phyloP scores from a whole-genome alignment of 2,329 filamentous ascomycete species.

The Macroventuria anomochaeta region DNA sequence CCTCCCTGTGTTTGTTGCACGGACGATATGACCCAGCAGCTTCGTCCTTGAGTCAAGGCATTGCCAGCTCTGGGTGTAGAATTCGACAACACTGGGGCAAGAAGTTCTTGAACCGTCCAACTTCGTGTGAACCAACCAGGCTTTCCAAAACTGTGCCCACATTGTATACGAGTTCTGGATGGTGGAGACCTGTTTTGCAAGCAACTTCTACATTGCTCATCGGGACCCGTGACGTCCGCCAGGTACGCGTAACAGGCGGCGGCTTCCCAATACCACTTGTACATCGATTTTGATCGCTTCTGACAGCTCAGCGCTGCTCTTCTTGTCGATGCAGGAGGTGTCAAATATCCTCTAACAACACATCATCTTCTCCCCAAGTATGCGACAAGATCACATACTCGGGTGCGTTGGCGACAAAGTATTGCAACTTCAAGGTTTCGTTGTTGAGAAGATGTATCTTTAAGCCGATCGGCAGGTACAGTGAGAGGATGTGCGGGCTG shows the following conservation, averaged over 20 bases:
- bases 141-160: too few relatives aligned
- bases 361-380: not conserved
- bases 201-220: too few relatives aligned
- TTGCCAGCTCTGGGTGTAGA: not conserved
- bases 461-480: too few relatives aligned
- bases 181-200: too few relatives aligned
- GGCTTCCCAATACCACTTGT: not conserved
- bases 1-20: not conserved
- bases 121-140: not conserved
- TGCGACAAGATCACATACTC: constrained; percentile 2
- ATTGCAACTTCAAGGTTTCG: not conserved
- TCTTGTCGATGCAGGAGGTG: constrained; percentile 51
- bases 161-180: too few relatives aligned
- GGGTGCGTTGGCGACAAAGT: not conserved
- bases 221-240: not conserved
- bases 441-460: too few relatives aligned
- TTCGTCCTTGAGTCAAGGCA: not conserved
- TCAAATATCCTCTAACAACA: constrained; percentile 1
- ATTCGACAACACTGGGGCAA: not conserved
- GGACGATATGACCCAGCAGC: not conserved
- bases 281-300: too few relatives aligned
- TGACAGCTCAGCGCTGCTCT: not conserved
- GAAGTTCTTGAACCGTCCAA: not conserved
- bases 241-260: not conserved
- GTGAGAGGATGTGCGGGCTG: too few relatives aligned